A percentile compares a stretch with the other conserved stretches of the same genome.
Conservation (phyloP, 768 basidiomycete genomes). For the Termitomyces sp. region DNA sequence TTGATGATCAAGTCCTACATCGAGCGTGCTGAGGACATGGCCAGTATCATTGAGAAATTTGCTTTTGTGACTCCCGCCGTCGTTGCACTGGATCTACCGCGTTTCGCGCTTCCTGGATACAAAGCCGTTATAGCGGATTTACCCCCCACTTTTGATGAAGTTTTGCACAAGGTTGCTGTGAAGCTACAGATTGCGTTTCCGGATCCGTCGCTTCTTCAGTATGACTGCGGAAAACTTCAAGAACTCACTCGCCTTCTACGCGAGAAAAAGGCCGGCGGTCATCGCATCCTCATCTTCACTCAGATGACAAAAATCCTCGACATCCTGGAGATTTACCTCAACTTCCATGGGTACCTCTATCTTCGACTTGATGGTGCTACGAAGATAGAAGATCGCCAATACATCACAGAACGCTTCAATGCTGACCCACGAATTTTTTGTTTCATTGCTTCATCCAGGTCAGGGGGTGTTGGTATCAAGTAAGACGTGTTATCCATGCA, state of each 20-base stretch:
- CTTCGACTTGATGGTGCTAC: conserved; percentile 93
- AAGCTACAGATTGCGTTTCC: conserved; percentile 94
- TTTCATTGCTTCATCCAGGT: conserved; percentile 82
- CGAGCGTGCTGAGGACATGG: conserved; percentile 50
- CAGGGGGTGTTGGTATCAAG: conserved; percentile 94
- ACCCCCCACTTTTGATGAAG: conserved; percentile 52
- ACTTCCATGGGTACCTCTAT: conserved; percentile 90
- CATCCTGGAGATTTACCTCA: conserved; percentile 90
- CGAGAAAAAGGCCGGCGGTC: conserved; percentile 81
- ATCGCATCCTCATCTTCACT: conserved; percentile 91
- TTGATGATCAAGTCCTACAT: conserved; percentile 59
- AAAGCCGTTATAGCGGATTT: conserved; percentile 22
- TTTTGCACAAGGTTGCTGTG: conserved; percentile 68
- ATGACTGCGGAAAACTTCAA: conserved; percentile 95
- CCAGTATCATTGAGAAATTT: conserved; percentile 57
- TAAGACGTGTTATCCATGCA: conserved; percentile 29
- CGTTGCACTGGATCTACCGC: conserved; percentile 70
- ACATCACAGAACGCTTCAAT: conserved; percentile 84
- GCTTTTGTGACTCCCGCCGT: conserved; percentile 77
- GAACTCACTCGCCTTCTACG: conserved; percentile 73
- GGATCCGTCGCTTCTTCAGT: conserved; percentile 82
- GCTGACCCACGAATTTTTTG: conserved; percentile 74
- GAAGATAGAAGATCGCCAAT: conserved; percentile 90
- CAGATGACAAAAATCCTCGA: conserved; percentile 96
- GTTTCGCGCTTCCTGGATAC: conserved; percentile 48